Percentiles rank a stretch among this genome's conserved stretches.
Evolutionary conservation across 352 stramenopile species (phyloP).

Genomic region (Peronospora tabacina): DNA sequence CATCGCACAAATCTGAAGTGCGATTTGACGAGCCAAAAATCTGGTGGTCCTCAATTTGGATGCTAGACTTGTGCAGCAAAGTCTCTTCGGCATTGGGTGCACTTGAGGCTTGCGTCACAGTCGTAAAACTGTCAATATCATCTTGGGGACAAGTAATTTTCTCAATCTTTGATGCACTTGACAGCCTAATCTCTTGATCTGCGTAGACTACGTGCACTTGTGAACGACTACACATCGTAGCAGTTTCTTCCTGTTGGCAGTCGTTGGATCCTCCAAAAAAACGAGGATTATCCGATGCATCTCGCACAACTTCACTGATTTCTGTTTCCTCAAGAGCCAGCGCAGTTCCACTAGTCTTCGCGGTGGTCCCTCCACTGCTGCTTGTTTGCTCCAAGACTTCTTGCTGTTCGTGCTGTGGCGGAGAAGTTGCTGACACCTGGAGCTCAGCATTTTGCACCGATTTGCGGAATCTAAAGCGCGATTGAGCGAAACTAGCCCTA

Average conservation of each 20-base stretch:
- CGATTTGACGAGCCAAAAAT: conserved; percentile 13
- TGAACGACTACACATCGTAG: conserved; percentile 18
- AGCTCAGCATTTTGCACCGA: conserved; percentile 29
- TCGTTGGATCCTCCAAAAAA: conserved; percentile 2
- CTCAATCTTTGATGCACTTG: not conserved
- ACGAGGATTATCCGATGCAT: conserved; percentile 12
- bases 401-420: conserved; percentile 9
- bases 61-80: conserved; percentile 2
- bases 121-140: conserved; percentile 2
- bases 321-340: not conserved
- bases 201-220: conserved; percentile 16
- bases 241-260: conserved; percentile 4
- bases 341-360: not conserved
- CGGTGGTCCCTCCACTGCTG: not conserved
- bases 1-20: conserved; percentile 6
- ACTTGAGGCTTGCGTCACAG: conserved; percentile 1
- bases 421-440: conserved; percentile 20
- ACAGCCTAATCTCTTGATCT: not conserved
- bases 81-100: conserved; percentile 10
- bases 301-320: conserved; percentile 3
- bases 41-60: conserved; percentile 15
- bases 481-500: conserved; percentile 13
- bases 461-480: conserved; percentile 22
- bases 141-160: not conserved
- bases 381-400: not conserved